phyloP scores from a whole-genome alignment of 1,139 yeast species.

The Blastobotrys elegans region DNA sequence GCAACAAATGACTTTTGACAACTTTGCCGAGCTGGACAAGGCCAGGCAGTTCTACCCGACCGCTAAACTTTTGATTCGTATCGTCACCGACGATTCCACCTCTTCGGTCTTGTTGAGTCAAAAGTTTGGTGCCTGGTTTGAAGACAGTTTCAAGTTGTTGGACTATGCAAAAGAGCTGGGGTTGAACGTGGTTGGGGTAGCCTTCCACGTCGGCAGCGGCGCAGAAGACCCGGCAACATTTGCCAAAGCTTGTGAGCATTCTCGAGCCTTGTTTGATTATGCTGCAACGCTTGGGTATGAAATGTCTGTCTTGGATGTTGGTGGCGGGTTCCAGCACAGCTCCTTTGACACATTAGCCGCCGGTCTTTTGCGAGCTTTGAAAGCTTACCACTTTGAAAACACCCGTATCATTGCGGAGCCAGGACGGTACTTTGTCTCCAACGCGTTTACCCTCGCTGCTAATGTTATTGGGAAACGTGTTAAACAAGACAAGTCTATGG shows the following conservation, averaged over 20 bases:
- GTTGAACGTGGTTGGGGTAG: slow-evolving; percentile 72
- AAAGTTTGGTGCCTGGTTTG: slow-evolving; percentile 79
- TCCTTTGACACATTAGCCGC: slow-evolving; percentile 60
- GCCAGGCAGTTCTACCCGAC: slow-evolving; percentile 62
- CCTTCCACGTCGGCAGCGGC: slow-evolving; percentile 96
- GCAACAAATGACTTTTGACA: slow-evolving; percentile 82
- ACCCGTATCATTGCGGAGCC: slow-evolving; percentile 84
- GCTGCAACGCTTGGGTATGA: slow-evolving; percentile 40
- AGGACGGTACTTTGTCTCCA: slow-evolving; percentile 84
- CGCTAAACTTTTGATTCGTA: slow-evolving; percentile 68
- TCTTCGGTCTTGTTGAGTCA: slow-evolving; percentile 85
- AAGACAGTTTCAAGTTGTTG: slow-evolving; percentile 52
- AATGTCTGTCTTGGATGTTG: slow-evolving; percentile 69
- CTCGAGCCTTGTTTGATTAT: slow-evolving; percentile 63
- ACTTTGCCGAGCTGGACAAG: slow-evolving; percentile 76
- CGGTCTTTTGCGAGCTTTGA: slow-evolving; percentile 54
- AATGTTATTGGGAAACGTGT: slow-evolving; percentile 78
- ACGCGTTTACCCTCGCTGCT: slow-evolving; percentile 80
- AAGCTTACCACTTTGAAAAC: slow-evolving; percentile 48
- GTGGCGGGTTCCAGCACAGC: slow-evolving; percentile 83
- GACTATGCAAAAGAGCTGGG: slow-evolving; percentile 57
- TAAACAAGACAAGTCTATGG: slow-evolving; percentile 37
- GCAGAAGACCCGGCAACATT: slow-evolving; percentile 71
- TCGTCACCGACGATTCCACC: slow-evolving; percentile 83
- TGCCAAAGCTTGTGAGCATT: slow-evolving; percentile 66